Conservation (phyloP, 495 filamentous ascomycete genomes). For the Daldinia vernicosa region DNA sequence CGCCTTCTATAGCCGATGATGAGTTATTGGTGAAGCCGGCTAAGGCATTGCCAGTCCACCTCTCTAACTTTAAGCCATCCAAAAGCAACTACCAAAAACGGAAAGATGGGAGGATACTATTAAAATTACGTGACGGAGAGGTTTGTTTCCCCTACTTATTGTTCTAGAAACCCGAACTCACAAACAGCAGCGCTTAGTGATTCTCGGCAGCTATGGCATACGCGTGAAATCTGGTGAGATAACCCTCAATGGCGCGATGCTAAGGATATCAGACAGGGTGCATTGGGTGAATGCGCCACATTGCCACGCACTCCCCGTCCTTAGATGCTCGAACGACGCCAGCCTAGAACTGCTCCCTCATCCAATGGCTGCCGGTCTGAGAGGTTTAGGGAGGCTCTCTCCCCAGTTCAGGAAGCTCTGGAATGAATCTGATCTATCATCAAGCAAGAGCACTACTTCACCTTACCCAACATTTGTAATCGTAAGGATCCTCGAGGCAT, state of each 20-base stretch:
- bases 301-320: conserved; percentile 78
- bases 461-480: conserved; percentile 51
- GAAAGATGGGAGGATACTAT: conserved; percentile 46
- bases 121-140: conserved; percentile 58
- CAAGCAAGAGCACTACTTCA: conserved; percentile 2
- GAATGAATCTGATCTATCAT: conserved; percentile 58
- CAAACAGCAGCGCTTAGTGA: conserved; percentile 64
- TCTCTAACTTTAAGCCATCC: conserved; percentile 57
- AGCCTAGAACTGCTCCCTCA: conserved; percentile 61
- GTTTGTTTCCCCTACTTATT: conserved; percentile 39
- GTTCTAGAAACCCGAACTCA: conserved; percentile 11
- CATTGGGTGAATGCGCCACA: conserved; percentile 76
- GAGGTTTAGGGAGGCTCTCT: conserved; percentile 67
- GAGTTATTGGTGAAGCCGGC: conserved; percentile 26
- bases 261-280: conserved; percentile 60
- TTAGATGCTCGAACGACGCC: conserved; percentile 63
- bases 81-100: conserved; percentile 53
- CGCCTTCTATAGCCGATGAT: conserved; percentile 32
- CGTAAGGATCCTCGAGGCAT: conserved; percentile 33
- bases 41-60: conserved; percentile 31
- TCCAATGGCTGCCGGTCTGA: conserved; percentile 64
- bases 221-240: conserved; percentile 67
- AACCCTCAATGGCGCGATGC: conserved; percentile 71
- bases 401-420: conserved; percentile 79
- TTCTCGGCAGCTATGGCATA: conserved; percentile 79